Conservation (phyloP, 306 rosid genomes). For the Vigna nakashimae region DNA sequence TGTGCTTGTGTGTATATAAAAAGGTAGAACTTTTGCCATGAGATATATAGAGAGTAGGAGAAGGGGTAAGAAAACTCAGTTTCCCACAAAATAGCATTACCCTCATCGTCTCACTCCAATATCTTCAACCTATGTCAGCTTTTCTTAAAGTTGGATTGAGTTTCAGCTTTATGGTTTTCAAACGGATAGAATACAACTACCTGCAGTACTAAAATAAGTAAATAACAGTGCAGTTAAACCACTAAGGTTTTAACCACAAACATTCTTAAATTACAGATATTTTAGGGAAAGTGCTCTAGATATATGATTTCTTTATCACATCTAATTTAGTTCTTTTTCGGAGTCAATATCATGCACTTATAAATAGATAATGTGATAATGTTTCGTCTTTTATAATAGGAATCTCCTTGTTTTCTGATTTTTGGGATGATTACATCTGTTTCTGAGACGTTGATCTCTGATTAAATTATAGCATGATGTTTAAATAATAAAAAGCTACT, state of each 20-base stretch:
- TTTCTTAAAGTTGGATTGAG: not conserved
- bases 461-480: no score
- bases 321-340: not conserved
- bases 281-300: not conserved
- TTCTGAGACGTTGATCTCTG: no score
- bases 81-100: conserved; percentile 39
- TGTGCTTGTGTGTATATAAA: conserved; percentile 33
- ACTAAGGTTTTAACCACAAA: not conserved
- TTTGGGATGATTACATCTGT: no score
- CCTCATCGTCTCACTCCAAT: conserved; percentile 22
- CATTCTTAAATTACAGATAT: not conserved
- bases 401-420: not conserved
- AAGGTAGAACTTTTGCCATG: conserved; percentile 20
- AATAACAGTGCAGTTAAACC: not conserved
- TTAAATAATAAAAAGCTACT: no score
- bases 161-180: not conserved
- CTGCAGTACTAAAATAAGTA: not conserved
- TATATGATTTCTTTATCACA: not conserved
- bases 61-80: conserved; percentile 33
- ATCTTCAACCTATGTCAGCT: not conserved
- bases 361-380: no score
- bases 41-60: conserved; percentile 33
- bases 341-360: not conserved
- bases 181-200: not conserved
- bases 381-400: no score